Evolutionary conservation across 371 early-diverging fungal species (phyloP).

Genomic region (Circinella minor): DNA sequence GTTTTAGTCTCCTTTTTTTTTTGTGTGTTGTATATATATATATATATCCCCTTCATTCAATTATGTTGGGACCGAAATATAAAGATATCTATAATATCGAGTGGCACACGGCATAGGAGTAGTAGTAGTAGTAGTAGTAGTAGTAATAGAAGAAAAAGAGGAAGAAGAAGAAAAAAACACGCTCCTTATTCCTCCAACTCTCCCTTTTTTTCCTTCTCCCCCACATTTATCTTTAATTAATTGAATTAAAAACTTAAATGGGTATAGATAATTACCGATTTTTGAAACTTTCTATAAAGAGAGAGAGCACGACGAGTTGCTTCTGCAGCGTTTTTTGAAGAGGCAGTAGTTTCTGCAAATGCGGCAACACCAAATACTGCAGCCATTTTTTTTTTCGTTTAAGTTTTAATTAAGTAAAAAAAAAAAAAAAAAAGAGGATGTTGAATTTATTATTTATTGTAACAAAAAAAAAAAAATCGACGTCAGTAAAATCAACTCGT

Average conservation of each 20-base stretch:
- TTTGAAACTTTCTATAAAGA: slow-evolving; percentile 73
- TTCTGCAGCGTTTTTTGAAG: slow-evolving; percentile 60
- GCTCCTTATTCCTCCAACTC: background rate
- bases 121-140: background rate
- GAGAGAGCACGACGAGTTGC: slow-evolving; percentile 62
- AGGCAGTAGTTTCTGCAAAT: slow-evolving; percentile 60
- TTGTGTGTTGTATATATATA: too few species aligned
- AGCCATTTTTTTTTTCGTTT: slow-evolving; percentile 19
- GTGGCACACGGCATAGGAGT: too few species aligned
- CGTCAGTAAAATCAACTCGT: background rate
- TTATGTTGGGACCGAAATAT: background rate
- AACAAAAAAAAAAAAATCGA: background rate
- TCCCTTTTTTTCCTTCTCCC: background rate
- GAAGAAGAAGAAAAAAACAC: background rate
- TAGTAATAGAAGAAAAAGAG: background rate
- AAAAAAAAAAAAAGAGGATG: background rate
- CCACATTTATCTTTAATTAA: background rate
- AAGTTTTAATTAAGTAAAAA: too few species aligned
- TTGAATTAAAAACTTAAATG: too few species aligned
- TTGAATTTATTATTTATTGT: background rate
- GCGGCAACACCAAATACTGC: slow-evolving; percentile 48
- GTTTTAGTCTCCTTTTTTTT: background rate
- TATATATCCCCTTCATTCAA: too few species aligned
- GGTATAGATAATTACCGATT: slow-evolving; percentile 47
- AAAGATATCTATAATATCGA: background rate